Evolutionary conservation across 2,329 filamentous ascomycete genomes (phyloP).

Genomic region (Chaetomium globosum): DNA sequence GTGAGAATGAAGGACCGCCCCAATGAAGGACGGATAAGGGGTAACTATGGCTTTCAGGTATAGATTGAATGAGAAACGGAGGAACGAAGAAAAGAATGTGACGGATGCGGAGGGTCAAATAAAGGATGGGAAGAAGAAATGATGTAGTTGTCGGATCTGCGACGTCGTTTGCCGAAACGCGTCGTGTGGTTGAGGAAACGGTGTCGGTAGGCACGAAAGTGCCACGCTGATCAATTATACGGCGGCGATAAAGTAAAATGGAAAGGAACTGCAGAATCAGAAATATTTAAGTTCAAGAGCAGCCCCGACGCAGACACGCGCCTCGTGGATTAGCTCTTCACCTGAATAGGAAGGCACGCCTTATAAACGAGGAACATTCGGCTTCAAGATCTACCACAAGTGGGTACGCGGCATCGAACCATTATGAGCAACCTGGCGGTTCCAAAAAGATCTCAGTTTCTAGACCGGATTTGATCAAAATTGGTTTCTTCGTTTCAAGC

Average conservation of each 20-base stretch:
- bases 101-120: background rate
- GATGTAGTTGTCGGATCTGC: conserved; percentile 2
- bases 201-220: background rate
- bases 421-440: no score
- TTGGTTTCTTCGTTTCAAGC: no score
- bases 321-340: background rate
- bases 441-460: no score
- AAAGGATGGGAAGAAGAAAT: background rate
- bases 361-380: background rate
- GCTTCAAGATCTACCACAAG: background rate
- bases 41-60: background rate
- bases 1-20: background rate
- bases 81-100: background rate
- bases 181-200: conserved; percentile 3
- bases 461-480: no score
- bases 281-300: background rate
- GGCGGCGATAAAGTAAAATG: background rate
- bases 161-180: conserved; percentile 3
- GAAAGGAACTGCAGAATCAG: background rate
- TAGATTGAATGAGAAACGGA: background rate
- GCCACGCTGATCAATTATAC: conserved; percentile 14
- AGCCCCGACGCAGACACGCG: background rate
- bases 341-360: conserved; percentile 6
- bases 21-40: conserved; percentile 6
- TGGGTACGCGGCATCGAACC: no score